These are phyloP conservation scores for Scytalidium lignicola DNA, from an alignment of 2,329 filamentous ascomycete species.

Conservation along the genomic window DNA sequence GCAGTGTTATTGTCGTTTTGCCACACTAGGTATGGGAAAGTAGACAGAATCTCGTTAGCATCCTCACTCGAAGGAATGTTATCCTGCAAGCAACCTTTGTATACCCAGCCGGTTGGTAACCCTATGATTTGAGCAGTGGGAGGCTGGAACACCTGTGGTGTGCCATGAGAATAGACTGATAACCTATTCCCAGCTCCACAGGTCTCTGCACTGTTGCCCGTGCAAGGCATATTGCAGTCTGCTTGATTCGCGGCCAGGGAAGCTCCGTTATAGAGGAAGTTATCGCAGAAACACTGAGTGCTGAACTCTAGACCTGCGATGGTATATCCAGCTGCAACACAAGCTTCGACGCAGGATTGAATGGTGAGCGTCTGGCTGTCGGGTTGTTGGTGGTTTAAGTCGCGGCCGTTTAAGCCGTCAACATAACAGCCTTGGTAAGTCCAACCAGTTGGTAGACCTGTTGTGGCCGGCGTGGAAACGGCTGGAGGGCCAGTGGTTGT, in stretches of 20 bases:
- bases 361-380: slow-evolving; percentile 15
- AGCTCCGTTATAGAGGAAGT: slow-evolving; percentile 21
- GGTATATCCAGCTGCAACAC: slow-evolving; percentile 18
- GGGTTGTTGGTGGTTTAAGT: slow-evolving; percentile 15
- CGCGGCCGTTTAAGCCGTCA: slow-evolving; percentile 18
- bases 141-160: slow-evolving; percentile 9
- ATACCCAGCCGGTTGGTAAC: slow-evolving; percentile 15
- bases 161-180: slow-evolving; percentile 15
- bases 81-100: slow-evolving; percentile 30
- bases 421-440: slow-evolving; percentile 20
- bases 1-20: slow-evolving; percentile 11
- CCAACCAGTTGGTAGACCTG: slow-evolving; percentile 20
- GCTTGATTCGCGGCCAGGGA: slow-evolving; percentile 26
- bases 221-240: slow-evolving; percentile 24
- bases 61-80: slow-evolving; percentile 50
- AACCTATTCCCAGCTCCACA: slow-evolving; percentile 28
- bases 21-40: slow-evolving; percentile 20
- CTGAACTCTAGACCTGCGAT: slow-evolving; percentile 31
- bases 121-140: slow-evolving; percentile 11
- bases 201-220: slow-evolving; percentile 21
- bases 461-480: slow-evolving; percentile 4
- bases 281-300: slow-evolving; percentile 25
- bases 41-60: slow-evolving; percentile 10
- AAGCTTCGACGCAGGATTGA: slow-evolving; percentile 28
- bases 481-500: slow-evolving; percentile 7